These are phyloP conservation scores for Calonectria henricotiae DNA, from an alignment of 2,329 filamentous ascomycete species.

Conservation along the genomic window DNA sequence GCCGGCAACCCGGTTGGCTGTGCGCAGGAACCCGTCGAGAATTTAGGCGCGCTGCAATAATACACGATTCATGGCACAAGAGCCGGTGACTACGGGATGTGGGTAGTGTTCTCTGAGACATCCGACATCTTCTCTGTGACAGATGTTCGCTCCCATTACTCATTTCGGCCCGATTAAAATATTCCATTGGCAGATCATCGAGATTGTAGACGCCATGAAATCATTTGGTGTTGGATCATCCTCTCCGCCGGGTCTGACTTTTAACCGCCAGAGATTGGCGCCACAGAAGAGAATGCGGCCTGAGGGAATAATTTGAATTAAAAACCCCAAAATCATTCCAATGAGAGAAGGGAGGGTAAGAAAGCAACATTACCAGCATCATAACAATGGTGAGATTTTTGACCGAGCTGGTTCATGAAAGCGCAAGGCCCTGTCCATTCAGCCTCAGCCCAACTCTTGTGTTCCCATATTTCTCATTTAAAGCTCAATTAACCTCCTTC, in stretches of 20 bases:
- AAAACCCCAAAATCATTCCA: not conserved
- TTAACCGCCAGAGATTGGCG: not conserved
- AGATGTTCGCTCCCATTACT: constrained; percentile 10
- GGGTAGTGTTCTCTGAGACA: constrained; percentile 1
- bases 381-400: not conserved
- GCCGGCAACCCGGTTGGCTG: not conserved
- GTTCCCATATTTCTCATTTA: not conserved
- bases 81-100: not conserved
- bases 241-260: not conserved
- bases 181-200: not conserved
- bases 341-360: not conserved
- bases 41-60: constrained; percentile 7
- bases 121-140: not conserved
- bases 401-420: too few species aligned
- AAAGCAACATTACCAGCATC: not conserved
- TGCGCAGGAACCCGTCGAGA: constrained; percentile 11
- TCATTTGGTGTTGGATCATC: constrained; percentile 1
- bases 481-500: not conserved
- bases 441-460: not conserved
- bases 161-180: constrained; percentile 12
- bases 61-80: constrained; percentile 8
- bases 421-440: not conserved
- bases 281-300: not conserved
- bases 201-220: not conserved
- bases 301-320: not conserved